Percentiles rank a stretch among this genome's conserved stretches.
Conservation (phyloP, 2,329 filamentous ascomycete species). For the Penicillium thymicola region DNA sequence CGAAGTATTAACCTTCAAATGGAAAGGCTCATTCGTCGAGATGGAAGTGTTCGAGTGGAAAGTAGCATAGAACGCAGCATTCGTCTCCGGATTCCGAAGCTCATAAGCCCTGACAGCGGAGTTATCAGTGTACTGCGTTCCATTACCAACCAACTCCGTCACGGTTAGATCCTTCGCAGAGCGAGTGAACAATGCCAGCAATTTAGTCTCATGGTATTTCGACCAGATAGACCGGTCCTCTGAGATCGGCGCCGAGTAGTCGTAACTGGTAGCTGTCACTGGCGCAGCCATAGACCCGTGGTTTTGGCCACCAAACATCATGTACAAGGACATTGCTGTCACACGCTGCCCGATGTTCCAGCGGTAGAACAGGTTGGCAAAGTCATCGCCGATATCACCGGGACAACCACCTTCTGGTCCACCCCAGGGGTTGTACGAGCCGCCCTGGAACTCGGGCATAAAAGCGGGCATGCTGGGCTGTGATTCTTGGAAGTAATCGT, state of each 20-base stretch:
- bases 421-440: slow-evolving; percentile 61
- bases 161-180: slow-evolving; percentile 56
- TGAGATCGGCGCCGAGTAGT: slow-evolving; percentile 61
- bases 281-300: slow-evolving; percentile 60
- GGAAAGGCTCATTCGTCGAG: slow-evolving; percentile 52
- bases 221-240: slow-evolving; percentile 56
- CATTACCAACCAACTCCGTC: slow-evolving; percentile 51
- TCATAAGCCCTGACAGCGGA: slow-evolving; percentile 53
- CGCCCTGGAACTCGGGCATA: slow-evolving; percentile 60
- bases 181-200: slow-evolving; percentile 58
- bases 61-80: slow-evolving; percentile 58
- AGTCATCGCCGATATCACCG: slow-evolving; percentile 55
- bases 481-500: slow-evolving; percentile 46
- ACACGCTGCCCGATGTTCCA: slow-evolving; percentile 60
- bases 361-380: slow-evolving; percentile 63
- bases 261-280: slow-evolving; percentile 59
- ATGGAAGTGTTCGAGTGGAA: slow-evolving; percentile 55
- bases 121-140: slow-evolving; percentile 52
- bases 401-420: slow-evolving; percentile 57
- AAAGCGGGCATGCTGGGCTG: slow-evolving; percentile 48
- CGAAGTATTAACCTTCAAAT: slow-evolving; percentile 55
- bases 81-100: slow-evolving; percentile 57
- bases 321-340: slow-evolving; percentile 61
- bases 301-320: slow-evolving; percentile 64
- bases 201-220: slow-evolving; percentile 63